These are phyloP conservation scores for Trichoderma hamatum DNA, from an alignment of 2,329 filamentous ascomycete species.

Conservation along the genomic window DNA sequence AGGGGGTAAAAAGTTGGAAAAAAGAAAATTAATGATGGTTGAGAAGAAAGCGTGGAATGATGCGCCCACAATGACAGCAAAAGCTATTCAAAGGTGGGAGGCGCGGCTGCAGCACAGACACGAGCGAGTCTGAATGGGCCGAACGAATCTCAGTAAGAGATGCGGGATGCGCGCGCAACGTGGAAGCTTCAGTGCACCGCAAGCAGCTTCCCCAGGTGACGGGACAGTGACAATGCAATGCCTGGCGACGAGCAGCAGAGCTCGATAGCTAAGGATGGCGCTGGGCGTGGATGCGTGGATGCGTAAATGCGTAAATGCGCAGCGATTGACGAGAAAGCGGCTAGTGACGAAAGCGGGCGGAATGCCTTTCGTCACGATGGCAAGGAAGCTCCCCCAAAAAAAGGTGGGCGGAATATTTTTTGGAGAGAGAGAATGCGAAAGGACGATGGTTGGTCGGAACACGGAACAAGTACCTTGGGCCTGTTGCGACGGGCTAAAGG, in stretches of 20 bases:
- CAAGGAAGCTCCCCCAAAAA: slow-evolving; percentile 12
- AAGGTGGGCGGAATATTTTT: slow-evolving; percentile 23
- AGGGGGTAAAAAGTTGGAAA: neutral
- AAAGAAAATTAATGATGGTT: neutral
- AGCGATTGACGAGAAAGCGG: neutral
- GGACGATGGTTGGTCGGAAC: slow-evolving; percentile 27
- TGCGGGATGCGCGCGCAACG: slow-evolving; percentile 1
- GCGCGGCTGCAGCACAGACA: neutral
- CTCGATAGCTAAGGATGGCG: neutral
- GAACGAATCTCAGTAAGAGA: neutral
- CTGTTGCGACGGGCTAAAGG: slow-evolving; percentile 20
- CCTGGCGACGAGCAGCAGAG: neutral
- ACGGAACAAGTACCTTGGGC: slow-evolving; percentile 3
- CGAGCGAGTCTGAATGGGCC: neutral
- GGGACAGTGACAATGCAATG: neutral
- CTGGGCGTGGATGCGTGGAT: neutral
- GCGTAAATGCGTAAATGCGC: neutral
- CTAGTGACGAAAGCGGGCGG: slow-evolving; percentile 20
- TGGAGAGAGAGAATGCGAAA: slow-evolving; percentile 23
- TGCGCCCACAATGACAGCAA: neutral
- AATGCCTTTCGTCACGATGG: slow-evolving; percentile 24
- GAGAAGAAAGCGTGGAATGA: neutral
- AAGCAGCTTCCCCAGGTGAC: neutral
- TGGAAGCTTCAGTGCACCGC: slow-evolving; percentile 6
- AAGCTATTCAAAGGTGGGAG: neutral